Evolutionary conservation across 2,329 filamentous ascomycete genomes (phyloP), one percentile per base, ranked within the genome.

Genomic region (Daldinia sp.): DNA sequence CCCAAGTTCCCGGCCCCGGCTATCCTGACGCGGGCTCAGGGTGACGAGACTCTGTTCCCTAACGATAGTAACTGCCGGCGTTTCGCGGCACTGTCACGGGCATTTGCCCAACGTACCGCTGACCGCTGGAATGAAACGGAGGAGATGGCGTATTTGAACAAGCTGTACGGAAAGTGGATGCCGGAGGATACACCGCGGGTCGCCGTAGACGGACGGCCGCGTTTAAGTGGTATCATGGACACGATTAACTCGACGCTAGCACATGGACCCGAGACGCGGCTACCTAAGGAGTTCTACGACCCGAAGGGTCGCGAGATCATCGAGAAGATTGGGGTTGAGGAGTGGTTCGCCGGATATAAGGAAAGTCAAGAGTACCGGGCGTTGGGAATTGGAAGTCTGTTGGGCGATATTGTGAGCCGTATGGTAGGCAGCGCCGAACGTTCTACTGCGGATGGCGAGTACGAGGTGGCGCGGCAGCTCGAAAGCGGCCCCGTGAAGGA

Each of bases 151-250:
- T 94, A 97, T 78, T 82, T 98, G 26, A 94, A 92, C 74, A 90
- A 87, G 67, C 81, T 92, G 66, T 89, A 94, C 60, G 89, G 91
- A 39, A 93, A 92, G 78, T 97, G 92, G 89, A 97, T 98, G 92
- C 93, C 93, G 0, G 85, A 89, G 6, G 85, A 86, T 39, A 86
- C 84, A 33, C 87, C 87, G 10, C 85, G 86, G 42, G 90, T 98
- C 7, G 92, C 92, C 28, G 93, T 98, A 7, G 94, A 98, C 79
- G 90, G 90, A 0, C 90, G 91, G 67, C 96, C 96, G 0, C 87
- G 94, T 50, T 84, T 98, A 12, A 94, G 90, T 5, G 96, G 96
- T 60, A 91, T 99, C 75, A 93, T 97, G 92, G 96, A 99, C 81
- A 96, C 93, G 0, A 87, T 98, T 76, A 98, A 98, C 78, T 89